Base-by-base conservation (phyloP, 371 early-diverging fungal genomes). In the Neoconidiobolus thromboides region DNA sequence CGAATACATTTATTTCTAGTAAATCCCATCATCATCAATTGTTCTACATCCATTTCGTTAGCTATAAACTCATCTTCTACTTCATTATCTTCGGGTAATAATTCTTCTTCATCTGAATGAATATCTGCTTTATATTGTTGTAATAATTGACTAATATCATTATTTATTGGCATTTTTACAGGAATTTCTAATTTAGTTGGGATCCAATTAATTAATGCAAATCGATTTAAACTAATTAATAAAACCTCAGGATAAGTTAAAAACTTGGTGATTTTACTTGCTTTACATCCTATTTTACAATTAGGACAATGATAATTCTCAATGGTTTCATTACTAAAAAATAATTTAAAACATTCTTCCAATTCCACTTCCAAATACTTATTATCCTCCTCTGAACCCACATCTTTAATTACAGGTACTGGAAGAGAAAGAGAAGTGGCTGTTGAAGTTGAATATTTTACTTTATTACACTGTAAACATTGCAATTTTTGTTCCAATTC, bases 21-120 rank as follows among this genome's bases (percentile, higher is more conserved):
- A 70, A 97, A 92, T 1, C 97, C 97, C 92, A 94, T 92, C 37
- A 73, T 70, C 69, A 85, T 69, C 43, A 97, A 68, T 62, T 89
- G 85, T 6, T 76, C 77, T 43, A 95, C 65, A 6, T 76, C 82
- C 0, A 36, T 68, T 58, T 74, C 73, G 67, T 94, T 82, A 9
- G 89, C 71, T 0, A 59, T 52, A 0, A 80, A 80, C 58, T 67
- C 82, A 37, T 57, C 15, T 12, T 15, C 36, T 52, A 38, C 38
- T n/a, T 51, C 43, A 1, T 7, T 10, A 14, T 48, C 52, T 26
- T 44, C 43, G 15, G 41, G 48, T 1, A 54, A 87, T 12, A 96
- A 73, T 0, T 69, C 53, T 54, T 77, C 82, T 63, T 91, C 93
- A n/a, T 67, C 76, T 0, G 74, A 69, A 58, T 83, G 85, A 39